Base-by-base conservation (phyloP, 2,329 filamentous ascomycete species). In the Lachnellula willkommii region DNA sequence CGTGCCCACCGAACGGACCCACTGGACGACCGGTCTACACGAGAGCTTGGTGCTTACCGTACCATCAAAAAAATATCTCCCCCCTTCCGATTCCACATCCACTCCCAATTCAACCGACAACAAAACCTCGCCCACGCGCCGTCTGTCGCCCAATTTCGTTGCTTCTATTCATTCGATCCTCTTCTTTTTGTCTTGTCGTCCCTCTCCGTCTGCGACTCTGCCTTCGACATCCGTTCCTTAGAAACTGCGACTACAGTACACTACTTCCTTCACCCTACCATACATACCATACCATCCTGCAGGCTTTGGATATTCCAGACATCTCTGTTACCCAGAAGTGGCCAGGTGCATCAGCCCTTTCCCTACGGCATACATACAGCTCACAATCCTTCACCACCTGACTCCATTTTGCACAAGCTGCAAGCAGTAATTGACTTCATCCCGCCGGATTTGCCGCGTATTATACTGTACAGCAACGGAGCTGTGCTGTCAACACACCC, bases 361-460 rank as follows among this genome's bases (percentile, higher is more conserved):
- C 35, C 32, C 52, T 45, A 32, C 22, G 4, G 5, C 22, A 12
- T 22, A 49, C 9, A 32, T 47, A 42, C 48, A 48, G 40, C 49
- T 52, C 24, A 20, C 42, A 12, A 14, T 17, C 14, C 22, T 50
- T 17, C 52, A 48, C 54, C 57, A 56, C 54, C 50, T 60, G 54
- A 57, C 57, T 50, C 50, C 37, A 52, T 26, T 15, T 20, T 36
- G 32, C 35, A 43, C 42, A 26, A 50, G 37, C 47, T 47, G 51
- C 47, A 43, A 50, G 39, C 24, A 20, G 42, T 22, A 28, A 28
- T 28, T 28, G 28, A 9, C 28, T 28, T 28, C 37, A n/a, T 53
- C 40, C 15, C 14, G 42, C 24, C 47, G 26, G 14, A 45, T 35
- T 51, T 50, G 51, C 57, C 15, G 50, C 54, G 48, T 11, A 17